These are phyloP conservation scores for Beverwykella pulmonaria DNA, from an alignment of 495 filamentous ascomycete genomes.

Conservation along the genomic window DNA sequence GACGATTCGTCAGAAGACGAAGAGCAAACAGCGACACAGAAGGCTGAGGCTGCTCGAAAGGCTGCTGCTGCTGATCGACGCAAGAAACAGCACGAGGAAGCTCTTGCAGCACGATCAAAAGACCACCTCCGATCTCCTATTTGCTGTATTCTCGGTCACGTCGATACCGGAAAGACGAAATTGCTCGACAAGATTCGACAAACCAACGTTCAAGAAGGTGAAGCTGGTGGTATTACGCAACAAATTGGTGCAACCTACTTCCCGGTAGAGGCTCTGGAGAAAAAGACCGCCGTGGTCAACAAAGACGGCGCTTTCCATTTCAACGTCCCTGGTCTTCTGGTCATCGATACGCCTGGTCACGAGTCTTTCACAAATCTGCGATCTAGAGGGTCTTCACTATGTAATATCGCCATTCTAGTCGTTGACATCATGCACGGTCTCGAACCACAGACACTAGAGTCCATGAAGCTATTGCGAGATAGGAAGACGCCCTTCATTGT, in stretches of 20 bases:
- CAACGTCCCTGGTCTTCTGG: conserved; percentile 94
- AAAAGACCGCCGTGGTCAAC: conserved; percentile 94
- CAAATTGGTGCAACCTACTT: conserved; percentile 99
- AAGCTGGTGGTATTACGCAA: conserved; percentile 99
- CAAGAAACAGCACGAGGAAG: conserved; percentile 86
- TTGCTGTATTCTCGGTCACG: conserved; percentile 99
- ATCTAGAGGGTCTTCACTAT: conserved; percentile 93
- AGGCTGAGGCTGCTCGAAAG: conserved; percentile 73
- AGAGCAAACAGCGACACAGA: conserved; percentile 65
- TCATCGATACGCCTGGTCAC: conserved; percentile 99
- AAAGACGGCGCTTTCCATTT: conserved; percentile 87
- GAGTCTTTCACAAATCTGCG: conserved; percentile 99
- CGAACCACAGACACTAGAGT: conserved; percentile 96
- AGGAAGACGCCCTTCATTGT: conserved; percentile 98
- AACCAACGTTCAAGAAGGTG: conserved; percentile 98
- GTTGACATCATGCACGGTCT: conserved; percentile 99
- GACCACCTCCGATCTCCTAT: conserved; percentile 96
- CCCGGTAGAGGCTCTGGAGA: conserved; percentile 87
- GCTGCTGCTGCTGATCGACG: conserved; percentile 88
- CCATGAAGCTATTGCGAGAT: conserved; percentile 90
- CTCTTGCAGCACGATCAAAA: conserved; percentile 86
- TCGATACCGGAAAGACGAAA: conserved; percentile 99
- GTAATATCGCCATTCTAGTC: conserved; percentile 98
- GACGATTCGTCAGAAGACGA: conserved; percentile 66
- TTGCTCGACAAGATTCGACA: conserved; percentile 97